Evolutionary conservation across 495 filamentous ascomycete genomes (phyloP), one percentile per base, ranked within the genome.

Genomic region (Platismatia glauca): DNA sequence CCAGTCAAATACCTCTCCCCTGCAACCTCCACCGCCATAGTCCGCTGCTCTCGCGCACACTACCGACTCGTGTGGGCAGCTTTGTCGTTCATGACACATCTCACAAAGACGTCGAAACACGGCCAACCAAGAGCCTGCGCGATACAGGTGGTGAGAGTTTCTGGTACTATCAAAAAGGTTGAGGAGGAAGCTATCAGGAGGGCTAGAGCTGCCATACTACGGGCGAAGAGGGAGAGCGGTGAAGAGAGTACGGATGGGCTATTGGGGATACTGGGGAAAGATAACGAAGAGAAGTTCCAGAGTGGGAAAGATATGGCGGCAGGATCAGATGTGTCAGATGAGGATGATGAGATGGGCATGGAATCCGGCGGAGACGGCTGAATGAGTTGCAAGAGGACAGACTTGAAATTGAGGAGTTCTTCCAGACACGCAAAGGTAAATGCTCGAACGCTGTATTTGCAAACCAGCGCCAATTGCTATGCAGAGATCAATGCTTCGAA

Each of bases 1-100:
- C 27, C 38, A 95, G 91, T 98, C 18, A 96, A 94, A 79, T 97
- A 97, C 74, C 82, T 94, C 56, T 96, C 91, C 8, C 81, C 82
- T 3, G 89, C 89, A n/a, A 98, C 95, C 0, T 95, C 90, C 24
- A 98, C 93, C 8, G 89, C 90, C 58, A 97, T 97, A 61, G 77
- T 98, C 35, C 84, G 89, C 56, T 86, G 89, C 63, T 82, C 88
- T 13, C 85, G 92, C 48, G 83, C 83, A 0, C 84, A 92, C 55
- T 95, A 89, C 73, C 84, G 89, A 18, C 79, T 97, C 52, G 86
- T 94, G 12, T 97, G 94, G 94, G 84, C 91, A 0, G 89, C 90
- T 8, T 76, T 98, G 57, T 86, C 91, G 4, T 90, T 90, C 65
- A 87, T 93, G 79, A 85, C 82, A n/a, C 75, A 75, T 20, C 74